Conservation (phyloP, 2,329 filamentous ascomycete genomes). For the Coniochaeta sp. region DNA sequence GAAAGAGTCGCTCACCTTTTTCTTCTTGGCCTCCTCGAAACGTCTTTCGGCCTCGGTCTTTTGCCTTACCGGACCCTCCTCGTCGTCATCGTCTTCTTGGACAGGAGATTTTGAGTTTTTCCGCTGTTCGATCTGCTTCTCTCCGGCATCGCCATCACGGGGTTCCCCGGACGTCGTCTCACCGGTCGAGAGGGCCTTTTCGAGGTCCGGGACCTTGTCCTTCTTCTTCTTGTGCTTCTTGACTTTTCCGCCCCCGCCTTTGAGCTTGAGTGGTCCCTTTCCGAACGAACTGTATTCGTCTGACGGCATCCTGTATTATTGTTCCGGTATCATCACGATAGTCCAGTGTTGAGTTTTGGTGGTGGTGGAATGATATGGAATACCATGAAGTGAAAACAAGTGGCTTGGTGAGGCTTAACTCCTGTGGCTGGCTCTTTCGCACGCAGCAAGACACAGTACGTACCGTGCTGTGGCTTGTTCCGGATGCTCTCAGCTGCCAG, state of each 20-base stretch:
- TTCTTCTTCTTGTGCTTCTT: slow-evolving; percentile 61
- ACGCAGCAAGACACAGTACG: too few relatives aligned
- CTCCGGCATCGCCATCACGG: background rate
- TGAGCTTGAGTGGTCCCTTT: slow-evolving; percentile 75
- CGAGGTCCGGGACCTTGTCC: slow-evolving; percentile 40
- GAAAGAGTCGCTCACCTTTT: slow-evolving; percentile 42
- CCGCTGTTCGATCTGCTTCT: slow-evolving; percentile 9
- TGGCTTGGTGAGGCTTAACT: background rate
- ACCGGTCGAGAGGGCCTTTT: slow-evolving; percentile 33
- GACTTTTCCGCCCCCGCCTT: slow-evolving; percentile 52
- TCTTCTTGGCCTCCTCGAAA: slow-evolving; percentile 73
- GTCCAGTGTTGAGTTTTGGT: background rate
- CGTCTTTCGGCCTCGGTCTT: slow-evolving; percentile 83
- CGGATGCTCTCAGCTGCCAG: background rate
- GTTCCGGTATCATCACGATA: background rate
- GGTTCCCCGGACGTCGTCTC: slow-evolving; percentile 15
- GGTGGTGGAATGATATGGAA: background rate
- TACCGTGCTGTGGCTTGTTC: background rate
- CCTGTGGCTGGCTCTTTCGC: background rate
- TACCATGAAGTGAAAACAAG: background rate
- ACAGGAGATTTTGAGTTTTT: background rate
- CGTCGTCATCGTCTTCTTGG: slow-evolving; percentile 14
- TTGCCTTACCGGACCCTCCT: slow-evolving; percentile 20
- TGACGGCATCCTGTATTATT: slow-evolving; percentile 48
- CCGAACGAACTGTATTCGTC: slow-evolving; percentile 65